Conservation (phyloP, 108 stramenopile species). For the Mediolabrus comicus region DNA sequence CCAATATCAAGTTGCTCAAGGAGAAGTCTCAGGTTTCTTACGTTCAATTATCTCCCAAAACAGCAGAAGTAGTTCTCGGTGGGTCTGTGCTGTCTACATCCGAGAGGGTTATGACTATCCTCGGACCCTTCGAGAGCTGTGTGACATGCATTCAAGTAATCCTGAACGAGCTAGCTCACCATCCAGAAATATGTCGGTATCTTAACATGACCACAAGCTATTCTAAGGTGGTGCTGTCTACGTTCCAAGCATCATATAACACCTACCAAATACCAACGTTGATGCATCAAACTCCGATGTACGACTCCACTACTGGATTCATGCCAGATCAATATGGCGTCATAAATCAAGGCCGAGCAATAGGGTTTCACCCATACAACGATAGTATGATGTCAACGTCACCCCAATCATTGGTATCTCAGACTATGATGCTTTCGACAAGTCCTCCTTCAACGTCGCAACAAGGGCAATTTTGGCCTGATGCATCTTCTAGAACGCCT, state of each 20-base stretch:
- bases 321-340: background rate
- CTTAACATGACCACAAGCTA: constrained; percentile 83
- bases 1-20: constrained; percentile 76
- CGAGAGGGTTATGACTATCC: constrained; percentile 75
- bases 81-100: constrained; percentile 31
- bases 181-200: constrained; percentile 75
- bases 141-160: constrained; percentile 50
- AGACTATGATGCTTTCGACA: constrained; percentile 19
- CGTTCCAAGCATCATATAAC: constrained; percentile 5
- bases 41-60: constrained; percentile 74
- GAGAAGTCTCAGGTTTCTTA: constrained; percentile 65
- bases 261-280: constrained; percentile 3
- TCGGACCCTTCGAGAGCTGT: constrained; percentile 59
- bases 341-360: constrained; percentile 6
- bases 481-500: background rate
- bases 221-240: constrained; percentile 38
- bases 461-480: background rate
- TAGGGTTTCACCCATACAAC: constrained; percentile 34
- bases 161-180: constrained; percentile 61
- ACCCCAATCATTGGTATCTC: constrained; percentile 7
- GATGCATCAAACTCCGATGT: background rate
- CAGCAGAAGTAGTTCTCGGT: constrained; percentile 22
- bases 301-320: background rate
- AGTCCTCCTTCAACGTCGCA: background rate
- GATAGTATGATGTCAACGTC: constrained; percentile 11